phyloP scores from a whole-genome alignment of 2,329 filamentous ascomycete species.

The Bipolaris victoriae region DNA sequence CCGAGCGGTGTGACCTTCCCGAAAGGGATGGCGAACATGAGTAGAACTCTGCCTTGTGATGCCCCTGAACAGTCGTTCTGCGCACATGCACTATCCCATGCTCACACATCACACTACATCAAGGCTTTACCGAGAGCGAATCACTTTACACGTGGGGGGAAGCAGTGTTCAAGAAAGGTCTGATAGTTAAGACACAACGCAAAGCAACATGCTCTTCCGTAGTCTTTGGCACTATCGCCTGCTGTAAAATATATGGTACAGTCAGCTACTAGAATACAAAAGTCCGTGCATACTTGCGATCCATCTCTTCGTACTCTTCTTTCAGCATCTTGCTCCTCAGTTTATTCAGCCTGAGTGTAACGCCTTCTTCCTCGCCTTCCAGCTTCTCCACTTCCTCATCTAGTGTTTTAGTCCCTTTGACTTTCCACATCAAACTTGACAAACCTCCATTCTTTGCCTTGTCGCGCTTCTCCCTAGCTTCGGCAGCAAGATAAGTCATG shows the following conservation, averaged over 20 bases:
- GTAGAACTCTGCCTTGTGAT: background rate
- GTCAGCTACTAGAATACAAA: constrained; percentile 42
- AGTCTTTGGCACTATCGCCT: background rate
- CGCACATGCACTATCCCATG: background rate
- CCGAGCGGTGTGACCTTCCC: constrained; percentile 1
- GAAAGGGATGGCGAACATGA: background rate
- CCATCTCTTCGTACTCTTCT: constrained; percentile 46
- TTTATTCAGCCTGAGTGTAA: constrained; percentile 43
- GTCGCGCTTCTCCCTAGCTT: constrained; percentile 49
- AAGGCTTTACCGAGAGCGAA: background rate
- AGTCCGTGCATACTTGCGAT: constrained; percentile 43
- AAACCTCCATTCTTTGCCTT: constrained; percentile 28
- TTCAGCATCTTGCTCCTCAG: constrained; percentile 41
- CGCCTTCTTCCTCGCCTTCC: constrained; percentile 46
- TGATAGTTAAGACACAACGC: background rate
- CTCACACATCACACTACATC: background rate
- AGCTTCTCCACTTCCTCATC: constrained; percentile 40
- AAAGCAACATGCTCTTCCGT: background rate
- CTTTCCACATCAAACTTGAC: constrained; percentile 33
- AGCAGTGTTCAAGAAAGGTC: background rate
- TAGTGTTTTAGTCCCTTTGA: constrained; percentile 33
- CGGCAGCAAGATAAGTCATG: constrained; percentile 67
- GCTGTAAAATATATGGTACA: constrained; percentile 3
- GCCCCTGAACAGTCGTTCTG: background rate
- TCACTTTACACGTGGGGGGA: background rate